phyloP scores from a whole-genome alignment of 306 rosid genomes.

The Fagus sylvatica region DNA sequence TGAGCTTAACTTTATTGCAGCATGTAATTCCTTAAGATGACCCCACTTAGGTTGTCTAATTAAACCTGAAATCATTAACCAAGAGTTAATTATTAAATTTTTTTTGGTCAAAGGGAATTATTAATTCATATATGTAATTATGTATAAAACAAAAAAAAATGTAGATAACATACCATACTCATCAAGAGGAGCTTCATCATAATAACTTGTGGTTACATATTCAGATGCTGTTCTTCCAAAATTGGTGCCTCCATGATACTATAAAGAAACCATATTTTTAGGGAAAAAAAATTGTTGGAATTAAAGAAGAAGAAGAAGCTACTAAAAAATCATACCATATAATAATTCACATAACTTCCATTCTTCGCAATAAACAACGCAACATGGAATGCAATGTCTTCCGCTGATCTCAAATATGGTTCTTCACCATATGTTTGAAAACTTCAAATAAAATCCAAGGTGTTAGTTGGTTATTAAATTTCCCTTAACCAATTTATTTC shows the following conservation, averaged over 20 bases:
- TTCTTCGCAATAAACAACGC: constrained; percentile 53
- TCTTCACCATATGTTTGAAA: constrained; percentile 45
- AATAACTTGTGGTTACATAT: constrained; percentile 40
- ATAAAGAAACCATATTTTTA: not conserved
- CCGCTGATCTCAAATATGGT: constrained; percentile 46
- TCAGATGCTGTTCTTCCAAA: constrained; percentile 44
- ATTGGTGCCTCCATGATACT: constrained; percentile 68
- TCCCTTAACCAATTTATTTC: constrained; percentile 11
- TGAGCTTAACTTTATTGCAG: constrained; percentile 58
- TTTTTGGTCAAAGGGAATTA: not conserved
- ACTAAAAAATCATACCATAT: constrained; percentile 37
- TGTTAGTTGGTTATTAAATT: constrained; percentile 8
- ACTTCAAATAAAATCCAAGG: constrained; percentile 29
- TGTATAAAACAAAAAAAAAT: not conserved
- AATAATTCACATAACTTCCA: constrained; percentile 65
- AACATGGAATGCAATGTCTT: constrained; percentile 50
- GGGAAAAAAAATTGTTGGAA: too few species aligned
- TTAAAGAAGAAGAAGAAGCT: not conserved
- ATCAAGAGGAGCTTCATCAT: constrained; percentile 54
- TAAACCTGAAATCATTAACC: constrained; percentile 46
- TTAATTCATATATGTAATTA: not conserved
- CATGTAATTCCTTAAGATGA: constrained; percentile 75
- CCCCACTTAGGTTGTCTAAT: constrained; percentile 70
- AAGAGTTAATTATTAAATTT: not conserved
- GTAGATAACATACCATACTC: constrained; percentile 44